These are phyloP conservation scores for Funneliformis mosseae DNA, from an alignment of 192 early-diverging fungal genomes.

Conservation along the genomic window DNA sequence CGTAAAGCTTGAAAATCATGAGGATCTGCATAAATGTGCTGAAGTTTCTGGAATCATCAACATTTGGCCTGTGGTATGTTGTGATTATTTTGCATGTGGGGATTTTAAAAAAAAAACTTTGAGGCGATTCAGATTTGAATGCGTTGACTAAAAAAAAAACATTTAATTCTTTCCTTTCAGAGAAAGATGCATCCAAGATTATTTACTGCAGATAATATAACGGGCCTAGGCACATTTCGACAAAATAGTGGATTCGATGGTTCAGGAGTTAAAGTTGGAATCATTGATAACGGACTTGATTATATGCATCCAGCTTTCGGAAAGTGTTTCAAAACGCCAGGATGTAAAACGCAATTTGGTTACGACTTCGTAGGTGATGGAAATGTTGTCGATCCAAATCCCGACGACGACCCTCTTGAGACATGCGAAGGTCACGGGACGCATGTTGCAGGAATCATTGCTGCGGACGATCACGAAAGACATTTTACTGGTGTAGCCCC, in stretches of 20 bases:
- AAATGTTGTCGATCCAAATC: slow-evolving; percentile 41
- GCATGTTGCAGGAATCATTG: slow-evolving; percentile 73
- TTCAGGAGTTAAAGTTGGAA: slow-evolving; percentile 52
- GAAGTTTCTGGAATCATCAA: slow-evolving; percentile 41
- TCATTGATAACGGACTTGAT: slow-evolving; percentile 63
- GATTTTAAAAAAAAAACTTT: neutral
- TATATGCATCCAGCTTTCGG: slow-evolving; percentile 68
- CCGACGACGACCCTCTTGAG: slow-evolving; percentile 58
- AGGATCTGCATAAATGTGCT: slow-evolving; percentile 38
- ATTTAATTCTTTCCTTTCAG: neutral
- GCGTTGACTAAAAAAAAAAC: neutral
- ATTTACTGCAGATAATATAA: neutral
- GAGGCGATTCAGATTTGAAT: neutral
- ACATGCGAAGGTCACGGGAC: slow-evolving; percentile 69
- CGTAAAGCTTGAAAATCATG: slow-evolving; percentile 39
- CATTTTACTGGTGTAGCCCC: slow-evolving; percentile 83
- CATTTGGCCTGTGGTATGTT: slow-evolving; percentile 50
- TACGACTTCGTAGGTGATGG: slow-evolving; percentile 63
- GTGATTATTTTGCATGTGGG: neutral
- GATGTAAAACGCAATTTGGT: slow-evolving; percentile 64
- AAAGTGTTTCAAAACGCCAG: slow-evolving; percentile 60
- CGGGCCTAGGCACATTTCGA: neutral
- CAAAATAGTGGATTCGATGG: slow-evolving; percentile 21
- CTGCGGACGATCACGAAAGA: slow-evolving; percentile 56
- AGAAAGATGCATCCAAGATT: neutral